Evolutionary conservation across 169 alveolate genomes (phyloP), one percentile per base, ranked within the genome.

Genomic region (Plasmodium gonderi): DNA sequence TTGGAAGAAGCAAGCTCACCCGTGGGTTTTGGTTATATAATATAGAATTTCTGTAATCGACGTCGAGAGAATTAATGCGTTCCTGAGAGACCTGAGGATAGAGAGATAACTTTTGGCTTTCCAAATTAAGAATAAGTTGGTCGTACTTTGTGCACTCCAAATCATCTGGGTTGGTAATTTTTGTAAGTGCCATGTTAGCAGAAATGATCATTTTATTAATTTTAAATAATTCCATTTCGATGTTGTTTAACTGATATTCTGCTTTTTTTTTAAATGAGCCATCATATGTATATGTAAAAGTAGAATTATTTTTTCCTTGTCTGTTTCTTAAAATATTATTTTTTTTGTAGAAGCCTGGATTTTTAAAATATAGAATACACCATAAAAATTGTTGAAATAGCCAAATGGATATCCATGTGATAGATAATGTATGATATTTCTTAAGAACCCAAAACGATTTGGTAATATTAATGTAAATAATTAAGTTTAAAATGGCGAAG

Each of bases 401-500:
- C 85, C 85, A 87, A 20, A 87, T 31, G 6, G 89, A 17, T 51
- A 87, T 20, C 93, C 93, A 87, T 11, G 51, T 74, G 68, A 87
- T n/a, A 2, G 93, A 74, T 65, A 47, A 36, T 4, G 40, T 8
- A 12, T 76, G 77, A 75, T 87, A 67, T 40, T 9, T 75, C 9
- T 33, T 74, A 17, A 65, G 29, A 31, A 45, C 14, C 29, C 36
- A 69, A 85, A 92, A 92, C 5, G 81, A 72, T 5, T 79, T 29
- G 3, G 90, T 14, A 38, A 80, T 85, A 77, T 81, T 76, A 29
- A 91, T 14, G 40, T 74, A 83, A n/a, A 96, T 74, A 31, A 81
- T 64, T 12, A 96, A 40, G 69, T 95, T 95, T 47, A 94, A 47
- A 33, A 95, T 26, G 36, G 97, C 90, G 77, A 95, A 79, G 76